A percentile compares a stretch with the other conserved stretches of the same genome.
phyloP scores from a whole-genome alignment of 768 basidiomycete genomes.

The Naganishia friedmannii region DNA sequence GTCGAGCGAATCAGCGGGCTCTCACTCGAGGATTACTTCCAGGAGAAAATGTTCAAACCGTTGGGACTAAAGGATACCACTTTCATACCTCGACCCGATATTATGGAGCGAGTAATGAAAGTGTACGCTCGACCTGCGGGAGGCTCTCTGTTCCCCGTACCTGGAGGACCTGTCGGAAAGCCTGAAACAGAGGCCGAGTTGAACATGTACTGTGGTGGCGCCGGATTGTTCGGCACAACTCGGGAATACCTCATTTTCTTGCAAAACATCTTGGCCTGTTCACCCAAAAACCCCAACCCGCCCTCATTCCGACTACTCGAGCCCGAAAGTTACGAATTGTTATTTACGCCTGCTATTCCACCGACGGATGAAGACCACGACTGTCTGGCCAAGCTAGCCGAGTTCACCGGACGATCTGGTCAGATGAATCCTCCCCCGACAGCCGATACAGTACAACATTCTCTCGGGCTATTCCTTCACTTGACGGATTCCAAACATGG shows the following conservation, averaged over 20 bases:
- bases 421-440: slow-evolving; percentile 18
- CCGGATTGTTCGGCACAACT: slow-evolving; percentile 41
- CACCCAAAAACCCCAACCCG: slow-evolving; percentile 10
- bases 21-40: slow-evolving; percentile 45
- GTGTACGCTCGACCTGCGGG: slow-evolving; percentile 8
- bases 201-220: slow-evolving; percentile 32
- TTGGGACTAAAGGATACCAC: slow-evolving; percentile 42
- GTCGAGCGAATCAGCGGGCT: slow-evolving; percentile 42
- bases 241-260: slow-evolving; percentile 41
- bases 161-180: slow-evolving; percentile 31
- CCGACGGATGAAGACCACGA: neutral
- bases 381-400: slow-evolving; percentile 2
- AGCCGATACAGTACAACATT: slow-evolving; percentile 30
- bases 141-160: slow-evolving; percentile 15
- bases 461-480: slow-evolving; percentile 37
- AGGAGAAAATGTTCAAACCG: slow-evolving; percentile 47
- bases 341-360: slow-evolving; percentile 35
- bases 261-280: slow-evolving; percentile 37
- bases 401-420: slow-evolving; percentile 14
- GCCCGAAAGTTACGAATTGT: slow-evolving; percentile 29
- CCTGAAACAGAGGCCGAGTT: slow-evolving; percentile 34
- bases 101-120: slow-evolving; percentile 34
- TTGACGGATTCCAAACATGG: slow-evolving; percentile 32
- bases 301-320: slow-evolving; percentile 38
- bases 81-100: slow-evolving; percentile 36